Evolutionary conservation across 176 grass and related monocot genomes (phyloP), one percentile per base, ranked within the genome.

Genomic region (Secale cereale): DNA sequence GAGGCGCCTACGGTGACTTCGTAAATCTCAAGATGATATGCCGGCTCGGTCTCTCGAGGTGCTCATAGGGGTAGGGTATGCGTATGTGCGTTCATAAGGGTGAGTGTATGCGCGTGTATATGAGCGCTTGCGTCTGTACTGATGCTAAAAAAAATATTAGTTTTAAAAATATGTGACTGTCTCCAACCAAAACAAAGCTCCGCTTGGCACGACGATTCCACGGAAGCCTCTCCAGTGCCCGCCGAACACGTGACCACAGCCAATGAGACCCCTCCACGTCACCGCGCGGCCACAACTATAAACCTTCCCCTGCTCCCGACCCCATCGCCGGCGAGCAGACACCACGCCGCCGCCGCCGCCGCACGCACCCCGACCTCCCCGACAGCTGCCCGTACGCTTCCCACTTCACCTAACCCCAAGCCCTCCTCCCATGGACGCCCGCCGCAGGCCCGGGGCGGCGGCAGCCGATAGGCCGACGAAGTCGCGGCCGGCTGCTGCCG

Each of bases 171-270:
- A 15, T 52, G 15, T 19, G 48, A 52, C 2, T 19, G 16, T 52
- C 48, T 50, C 48, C 48, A 19, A 52, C 7, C 48, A 57, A 57
- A 22, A 9, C 54, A 57, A 57, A 57, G 54, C 19, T 68, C 39
- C 46, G 37, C 28, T 48, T 28, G 37, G 83, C 39, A 80, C 63
- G 57, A 80, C 37, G 40, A 64, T 16, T 32, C 52, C 86, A 76
- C 32, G 16, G 31, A 35, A 52, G 16, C 1, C n/a, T 27, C 72
- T 27, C 67, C 82, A 80, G 20, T 85, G 11, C 33, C 56, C 57
- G 46, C 76, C 60, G 48, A 90, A 90, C 89, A 87, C 89, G 89
- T 80, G 84, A 87, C 59, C 28, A 0, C 67, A 62, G 28, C 89
- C 89, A 87, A 87, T 91, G 27, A 56, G 80, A 59, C 19, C 12